phyloP scores from a whole-genome alignment of 371 early-diverging fungal genomes.

The Mortierella sp. region DNA sequence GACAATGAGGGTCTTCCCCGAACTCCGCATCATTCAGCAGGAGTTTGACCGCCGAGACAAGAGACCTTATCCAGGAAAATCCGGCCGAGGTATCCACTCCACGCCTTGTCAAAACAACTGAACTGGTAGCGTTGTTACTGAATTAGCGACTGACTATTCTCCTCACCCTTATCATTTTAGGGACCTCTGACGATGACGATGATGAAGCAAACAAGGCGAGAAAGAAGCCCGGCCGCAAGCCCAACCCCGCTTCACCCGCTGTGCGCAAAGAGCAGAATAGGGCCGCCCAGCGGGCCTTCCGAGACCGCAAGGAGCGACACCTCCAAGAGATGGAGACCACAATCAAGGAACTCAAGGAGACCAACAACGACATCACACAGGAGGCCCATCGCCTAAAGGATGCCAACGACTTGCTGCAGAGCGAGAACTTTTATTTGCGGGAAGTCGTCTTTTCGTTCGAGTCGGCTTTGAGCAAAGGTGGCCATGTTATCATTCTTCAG shows the following conservation, averaged over 20 bases:
- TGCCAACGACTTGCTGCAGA: slow-evolving; percentile 65
- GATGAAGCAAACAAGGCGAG: slow-evolving; percentile 28
- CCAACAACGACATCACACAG: slow-evolving; percentile 55
- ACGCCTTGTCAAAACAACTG: not conserved
- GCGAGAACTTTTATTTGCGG: slow-evolving; percentile 72
- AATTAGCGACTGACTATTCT: not conserved
- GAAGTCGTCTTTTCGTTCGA: slow-evolving; percentile 68
- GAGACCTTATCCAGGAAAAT: slow-evolving; percentile 19
- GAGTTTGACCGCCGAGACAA: slow-evolving; percentile 36
- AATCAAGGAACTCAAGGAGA: slow-evolving; percentile 74
- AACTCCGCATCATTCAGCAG: slow-evolving; percentile 49
- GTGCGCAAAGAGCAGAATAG: slow-evolving; percentile 86
- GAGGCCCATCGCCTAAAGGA: slow-evolving; percentile 64
- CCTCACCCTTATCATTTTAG: slow-evolving; percentile 6
- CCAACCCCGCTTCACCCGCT: slow-evolving; percentile 74
- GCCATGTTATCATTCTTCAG: slow-evolving; percentile 33
- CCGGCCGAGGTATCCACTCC: slow-evolving; percentile 7
- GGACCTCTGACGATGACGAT: slow-evolving; percentile 26
- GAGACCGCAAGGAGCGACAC: slow-evolving; percentile 84
- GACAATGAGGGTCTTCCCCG: slow-evolving; percentile 29
- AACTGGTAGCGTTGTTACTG: not conserved
- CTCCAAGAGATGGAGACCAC: slow-evolving; percentile 73
- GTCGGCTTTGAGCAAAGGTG: slow-evolving; percentile 51
- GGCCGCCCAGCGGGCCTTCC: slow-evolving; percentile 85
- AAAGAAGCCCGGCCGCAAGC: slow-evolving; percentile 89